Evolutionary conservation across 2,329 filamentous ascomycete species (phyloP), one percentile per base, ranked within the genome.

Genomic region (Cytospora paraplurivora): DNA sequence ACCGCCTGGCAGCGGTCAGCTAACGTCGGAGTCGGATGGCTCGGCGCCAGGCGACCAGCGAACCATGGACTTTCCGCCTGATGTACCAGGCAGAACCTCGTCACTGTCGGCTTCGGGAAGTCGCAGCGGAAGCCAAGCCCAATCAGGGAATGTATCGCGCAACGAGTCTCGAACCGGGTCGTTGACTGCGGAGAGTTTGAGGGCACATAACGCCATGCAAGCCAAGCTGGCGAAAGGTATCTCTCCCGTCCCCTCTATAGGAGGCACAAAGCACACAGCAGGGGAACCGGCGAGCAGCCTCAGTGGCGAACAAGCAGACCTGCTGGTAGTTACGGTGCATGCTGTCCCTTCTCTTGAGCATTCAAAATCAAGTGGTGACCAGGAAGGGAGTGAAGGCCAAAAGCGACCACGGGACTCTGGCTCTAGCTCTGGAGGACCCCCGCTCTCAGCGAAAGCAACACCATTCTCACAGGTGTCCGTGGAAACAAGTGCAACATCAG

Each of bases 91-190:
- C 38, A 81, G 86, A 51, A 81, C 81, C 49, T 88, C 86, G 1
- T 88, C 86, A 15, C 76, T 88, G 8, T 88, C 86, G 4, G 85
- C 85, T 1, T 83, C 85, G 1, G 87, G 85, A 1, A 88, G 85
- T 70, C 79, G 83, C 49, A 53, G 52, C 51, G 64, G 41, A 7
- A 61, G 58, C 10, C 58, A 37, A 17, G 27, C n/a, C 38, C 58
- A 61, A 32, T 64, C 64, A 12, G 58, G 54, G 41, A 27, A 51
- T 19, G n/a, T 27, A 32, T 64, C 62, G 8, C 51, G 44, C 13
- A 86, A 86, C 68, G 76, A 72, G 7, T 85, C 83, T 12, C 76
- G 84, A 35, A 76, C 81, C 11, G 81, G 78, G 4, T 88, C 85
- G 0, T 71, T 88, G 63, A 87, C 85, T 6, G 76, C 82, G 0